A percentile compares a stretch with the other conserved stretches of the same genome.
phyloP scores from a whole-genome alignment of 2,329 filamentous ascomycete species.

The Thielaviopsis musarum region DNA sequence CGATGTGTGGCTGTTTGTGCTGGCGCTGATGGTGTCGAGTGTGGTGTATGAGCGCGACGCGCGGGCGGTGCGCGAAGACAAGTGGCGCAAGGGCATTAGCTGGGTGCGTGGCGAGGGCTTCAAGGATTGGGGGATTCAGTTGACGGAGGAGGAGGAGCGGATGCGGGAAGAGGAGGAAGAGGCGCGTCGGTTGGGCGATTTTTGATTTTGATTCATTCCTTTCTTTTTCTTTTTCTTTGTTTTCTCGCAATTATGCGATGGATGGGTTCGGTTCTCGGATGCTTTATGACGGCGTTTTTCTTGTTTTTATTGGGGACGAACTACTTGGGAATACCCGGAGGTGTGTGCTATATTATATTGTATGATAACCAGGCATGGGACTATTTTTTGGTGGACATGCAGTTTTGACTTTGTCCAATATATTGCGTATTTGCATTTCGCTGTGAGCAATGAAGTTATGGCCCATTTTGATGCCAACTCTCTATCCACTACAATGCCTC shows the following conservation, averaged over 20 bases:
- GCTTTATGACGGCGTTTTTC: background rate
- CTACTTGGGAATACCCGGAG: background rate
- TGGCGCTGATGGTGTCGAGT: slow-evolving; percentile 62
- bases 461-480: too few species aligned
- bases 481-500: too few species aligned
- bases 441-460: too few species aligned
- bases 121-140: slow-evolving; percentile 45
- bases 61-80: slow-evolving; percentile 46
- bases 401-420: background rate
- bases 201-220: slow-evolving; percentile 12
- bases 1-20: slow-evolving; percentile 70
- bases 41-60: slow-evolving; percentile 60
- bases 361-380: background rate
- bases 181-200: slow-evolving; percentile 1
- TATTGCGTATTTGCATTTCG: background rate
- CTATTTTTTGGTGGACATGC: background rate
- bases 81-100: slow-evolving; percentile 54
- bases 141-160: slow-evolving; percentile 30
- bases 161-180: slow-evolving; percentile 20
- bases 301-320: background rate
- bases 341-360: background rate
- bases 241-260: background rate
- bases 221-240: background rate
- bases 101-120: slow-evolving; percentile 63
- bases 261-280: background rate